A percentile compares a stretch with the other conserved stretches of the same genome.
phyloP scores from a whole-genome alignment of 2,329 filamentous ascomycete genomes.

The Fusarium aywerte region DNA sequence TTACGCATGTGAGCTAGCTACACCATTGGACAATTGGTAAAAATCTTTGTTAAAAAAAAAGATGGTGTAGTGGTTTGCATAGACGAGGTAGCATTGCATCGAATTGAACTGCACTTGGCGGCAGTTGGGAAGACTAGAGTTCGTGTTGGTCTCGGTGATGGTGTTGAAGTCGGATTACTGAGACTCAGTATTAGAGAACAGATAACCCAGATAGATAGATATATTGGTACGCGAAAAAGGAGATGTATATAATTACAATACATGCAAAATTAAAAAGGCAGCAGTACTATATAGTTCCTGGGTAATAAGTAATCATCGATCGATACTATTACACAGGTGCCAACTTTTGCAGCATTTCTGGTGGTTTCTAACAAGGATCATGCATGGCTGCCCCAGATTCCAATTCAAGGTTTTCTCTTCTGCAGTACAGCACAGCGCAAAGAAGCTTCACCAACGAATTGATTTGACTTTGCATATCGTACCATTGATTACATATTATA shows the following conservation, averaged over 20 bases:
- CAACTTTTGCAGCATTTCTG: constrained; percentile 15
- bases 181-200: neutral
- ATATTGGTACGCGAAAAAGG: constrained; percentile 5
- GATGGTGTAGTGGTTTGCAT: constrained; percentile 24
- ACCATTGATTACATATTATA: neutral
- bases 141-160: constrained; percentile 35
- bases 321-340: constrained; percentile 19
- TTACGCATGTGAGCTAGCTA: constrained; percentile 5
- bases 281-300: constrained; percentile 15
- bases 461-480: neutral
- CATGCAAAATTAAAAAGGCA: neutral
- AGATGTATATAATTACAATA: too few species aligned
- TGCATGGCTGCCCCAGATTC: constrained; percentile 21
- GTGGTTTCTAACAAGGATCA: constrained; percentile 1
- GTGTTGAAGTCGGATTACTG: constrained; percentile 32
- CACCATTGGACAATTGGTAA: constrained; percentile 33
- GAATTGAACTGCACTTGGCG: constrained; percentile 14
- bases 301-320: constrained; percentile 19
- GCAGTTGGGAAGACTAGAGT: constrained; percentile 24
- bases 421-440: too few species aligned
- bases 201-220: neutral
- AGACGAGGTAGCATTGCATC: constrained; percentile 16
- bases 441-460: neutral
- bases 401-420: constrained; percentile 5
- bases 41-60: neutral